Percentiles rank a stretch among this genome's conserved stretches.
phyloP scores from a whole-genome alignment of 345 rosid species.

The Camelina laxa region DNA sequence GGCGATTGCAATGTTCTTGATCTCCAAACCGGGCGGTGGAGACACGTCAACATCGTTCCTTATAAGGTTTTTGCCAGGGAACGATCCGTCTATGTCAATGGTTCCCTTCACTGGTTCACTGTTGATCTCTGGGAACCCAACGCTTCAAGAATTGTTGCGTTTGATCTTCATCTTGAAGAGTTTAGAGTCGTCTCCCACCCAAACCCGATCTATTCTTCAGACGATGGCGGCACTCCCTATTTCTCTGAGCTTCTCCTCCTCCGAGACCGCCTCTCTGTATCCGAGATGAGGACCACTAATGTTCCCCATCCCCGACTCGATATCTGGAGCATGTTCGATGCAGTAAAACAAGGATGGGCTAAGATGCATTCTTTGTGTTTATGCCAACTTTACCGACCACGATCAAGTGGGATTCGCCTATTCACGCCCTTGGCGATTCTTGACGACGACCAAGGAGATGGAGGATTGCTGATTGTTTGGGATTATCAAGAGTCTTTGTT shows the following conservation, averaged over 20 bases:
- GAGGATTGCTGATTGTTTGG: neutral
- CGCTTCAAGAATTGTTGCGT: neutral
- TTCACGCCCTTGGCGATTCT: neutral
- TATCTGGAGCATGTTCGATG: neutral
- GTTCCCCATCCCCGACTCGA: neutral
- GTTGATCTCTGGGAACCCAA: neutral
- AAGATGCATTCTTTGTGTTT: neutral
- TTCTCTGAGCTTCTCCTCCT: neutral
- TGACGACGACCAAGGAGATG: neutral
- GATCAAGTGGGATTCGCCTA: neutral
- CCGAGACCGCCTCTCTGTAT: neutral
- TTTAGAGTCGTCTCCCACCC: conserved; percentile 7
- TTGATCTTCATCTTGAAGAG: conserved; percentile 3
- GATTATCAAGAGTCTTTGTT: neutral
- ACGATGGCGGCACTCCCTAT: neutral
- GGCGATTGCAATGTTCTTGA: conserved; percentile 13
- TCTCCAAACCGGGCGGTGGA: neutral
- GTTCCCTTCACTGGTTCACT: conserved; percentile 1
- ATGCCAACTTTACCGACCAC: neutral
- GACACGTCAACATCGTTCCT: neutral
- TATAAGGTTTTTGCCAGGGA: too few species aligned
- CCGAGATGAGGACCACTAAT: neutral
- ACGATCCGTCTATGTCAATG: too few species aligned
- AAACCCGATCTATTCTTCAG: neutral
- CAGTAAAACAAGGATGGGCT: neutral